These are phyloP conservation scores for Nectriaceae sp. DNA, from an alignment of 2,329 filamentous ascomycete genomes.

Conservation along the genomic window DNA sequence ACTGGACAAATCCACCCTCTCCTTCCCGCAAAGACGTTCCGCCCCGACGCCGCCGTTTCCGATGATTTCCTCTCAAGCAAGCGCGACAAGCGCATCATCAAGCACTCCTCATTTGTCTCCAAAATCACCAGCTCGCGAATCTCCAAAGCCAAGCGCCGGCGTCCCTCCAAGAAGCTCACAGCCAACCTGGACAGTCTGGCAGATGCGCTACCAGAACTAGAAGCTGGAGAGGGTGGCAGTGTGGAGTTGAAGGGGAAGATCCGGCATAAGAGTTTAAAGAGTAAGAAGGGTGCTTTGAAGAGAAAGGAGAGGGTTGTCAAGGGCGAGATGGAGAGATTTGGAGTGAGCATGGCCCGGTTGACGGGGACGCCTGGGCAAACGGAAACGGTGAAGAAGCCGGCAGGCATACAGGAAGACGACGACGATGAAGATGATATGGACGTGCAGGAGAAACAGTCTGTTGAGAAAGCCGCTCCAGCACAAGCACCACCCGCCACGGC, in stretches of 20 bases:
- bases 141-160: slow-evolving; percentile 42
- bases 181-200: slow-evolving; percentile 74
- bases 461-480: slow-evolving; percentile 10
- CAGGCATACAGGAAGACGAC: slow-evolving; percentile 5
- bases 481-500: slow-evolving; percentile 41
- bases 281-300: slow-evolving; percentile 78
- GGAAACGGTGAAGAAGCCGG: slow-evolving; percentile 6
- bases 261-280: slow-evolving; percentile 72
- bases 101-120: slow-evolving; percentile 77
- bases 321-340: slow-evolving; percentile 82
- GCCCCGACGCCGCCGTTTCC: slow-evolving; percentile 50
- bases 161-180: slow-evolving; percentile 75
- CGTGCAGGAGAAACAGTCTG: slow-evolving; percentile 10
- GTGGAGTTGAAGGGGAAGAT: slow-evolving; percentile 60
- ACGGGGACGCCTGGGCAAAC: slow-evolving; percentile 38
- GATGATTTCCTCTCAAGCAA: slow-evolving; percentile 72
- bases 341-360: slow-evolving; percentile 78
- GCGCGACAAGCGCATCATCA: slow-evolving; percentile 80
- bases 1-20: slow-evolving; percentile 51
- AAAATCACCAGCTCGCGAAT: slow-evolving; percentile 65
- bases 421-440: slow-evolving; percentile 14
- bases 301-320: slow-evolving; percentile 78
- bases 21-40: slow-evolving; percentile 54
- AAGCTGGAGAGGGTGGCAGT: slow-evolving; percentile 45
- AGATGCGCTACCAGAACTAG: slow-evolving; percentile 73